Conservation (phyloP, 1,139 yeast genomes). For the Saccharomyces hybrid region DNA sequence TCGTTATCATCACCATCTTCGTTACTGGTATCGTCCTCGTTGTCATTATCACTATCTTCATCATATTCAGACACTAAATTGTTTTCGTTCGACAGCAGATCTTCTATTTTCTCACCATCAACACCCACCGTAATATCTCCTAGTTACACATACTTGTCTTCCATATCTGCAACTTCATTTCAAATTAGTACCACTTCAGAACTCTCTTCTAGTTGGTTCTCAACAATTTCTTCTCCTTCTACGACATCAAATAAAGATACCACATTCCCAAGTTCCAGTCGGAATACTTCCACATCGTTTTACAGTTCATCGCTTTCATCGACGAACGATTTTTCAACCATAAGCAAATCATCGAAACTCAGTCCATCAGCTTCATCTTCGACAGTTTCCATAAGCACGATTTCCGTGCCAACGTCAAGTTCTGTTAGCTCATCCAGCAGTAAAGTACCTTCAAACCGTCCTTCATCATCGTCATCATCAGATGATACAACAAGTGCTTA, state of each 20-base stretch:
- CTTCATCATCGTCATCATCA: neutral
- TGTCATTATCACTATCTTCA: neutral
- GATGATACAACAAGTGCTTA: neutral
- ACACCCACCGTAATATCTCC: constrained; percentile 1
- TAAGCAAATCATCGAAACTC: neutral
- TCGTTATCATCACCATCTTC: neutral
- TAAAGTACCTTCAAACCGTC: neutral
- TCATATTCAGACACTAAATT: neutral
- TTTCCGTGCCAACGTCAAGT: neutral
- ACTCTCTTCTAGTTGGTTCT: neutral
- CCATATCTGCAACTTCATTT: neutral
- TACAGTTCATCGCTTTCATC: neutral
- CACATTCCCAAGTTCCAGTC: neutral
- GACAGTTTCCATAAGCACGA: neutral
- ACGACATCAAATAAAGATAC: neutral
- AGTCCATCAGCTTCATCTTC: neutral
- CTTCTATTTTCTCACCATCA: constrained; percentile 1
- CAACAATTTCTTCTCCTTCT: neutral
- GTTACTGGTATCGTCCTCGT: neutral
- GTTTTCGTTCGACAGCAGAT: neutral
- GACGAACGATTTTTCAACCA: neutral
- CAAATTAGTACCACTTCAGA: neutral
- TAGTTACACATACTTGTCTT: neutral
- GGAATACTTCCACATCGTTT: neutral
- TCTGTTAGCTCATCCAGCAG: neutral